phyloP scores from a whole-genome alignment of 805 yeast genomes.

The Cyberlindnera nakhonratchasimensis region DNA sequence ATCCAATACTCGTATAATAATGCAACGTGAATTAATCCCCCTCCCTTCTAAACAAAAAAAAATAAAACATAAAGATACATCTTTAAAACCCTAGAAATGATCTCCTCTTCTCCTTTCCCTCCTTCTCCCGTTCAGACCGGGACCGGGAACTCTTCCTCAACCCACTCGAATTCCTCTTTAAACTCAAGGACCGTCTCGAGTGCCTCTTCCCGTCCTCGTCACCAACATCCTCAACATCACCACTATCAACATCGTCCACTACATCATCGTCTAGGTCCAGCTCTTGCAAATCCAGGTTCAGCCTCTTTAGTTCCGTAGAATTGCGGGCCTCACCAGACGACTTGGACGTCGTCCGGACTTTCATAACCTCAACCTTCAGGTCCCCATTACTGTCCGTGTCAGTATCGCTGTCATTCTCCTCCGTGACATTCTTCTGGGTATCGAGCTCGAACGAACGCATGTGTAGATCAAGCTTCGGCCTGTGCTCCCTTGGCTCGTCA shows the following conservation, averaged over 20 bases:
- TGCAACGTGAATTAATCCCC: too few relatives aligned
- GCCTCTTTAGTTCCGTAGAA: slow-evolving; percentile 15
- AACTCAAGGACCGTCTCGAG: slow-evolving; percentile 18
- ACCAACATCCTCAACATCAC: too few relatives aligned
- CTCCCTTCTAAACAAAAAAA: too few relatives aligned
- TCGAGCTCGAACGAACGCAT: slow-evolving; percentile 14
- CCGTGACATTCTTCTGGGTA: slow-evolving; percentile 13
- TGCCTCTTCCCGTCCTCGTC: slow-evolving; percentile 4
- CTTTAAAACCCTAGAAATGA: slow-evolving; percentile 21
- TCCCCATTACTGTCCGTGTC: slow-evolving; percentile 22
- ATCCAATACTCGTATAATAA: too few relatives aligned
- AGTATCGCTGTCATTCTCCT: slow-evolving; percentile 11
- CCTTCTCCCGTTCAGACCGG: slow-evolving; percentile 11
- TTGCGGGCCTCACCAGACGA: slow-evolving; percentile 5
- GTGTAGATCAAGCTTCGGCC: slow-evolving; percentile 22
- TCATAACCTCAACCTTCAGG: slow-evolving; percentile 23
- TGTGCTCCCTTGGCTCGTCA: slow-evolving; percentile 8
- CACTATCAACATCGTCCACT: too few relatives aligned
- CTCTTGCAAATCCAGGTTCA: slow-evolving; percentile 23
- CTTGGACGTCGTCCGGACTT: slow-evolving; percentile 7
- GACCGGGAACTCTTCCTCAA: slow-evolving; percentile 12
- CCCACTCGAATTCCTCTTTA: slow-evolving; percentile 13
- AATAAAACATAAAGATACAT: too few relatives aligned
- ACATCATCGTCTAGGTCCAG: slow-evolving; percentile 17
- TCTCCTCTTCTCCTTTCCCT: slow-evolving; percentile 11